These are phyloP conservation scores for Excoecaria agallocha DNA, from an alignment of 345 rosid species.

Conservation along the genomic window DNA sequence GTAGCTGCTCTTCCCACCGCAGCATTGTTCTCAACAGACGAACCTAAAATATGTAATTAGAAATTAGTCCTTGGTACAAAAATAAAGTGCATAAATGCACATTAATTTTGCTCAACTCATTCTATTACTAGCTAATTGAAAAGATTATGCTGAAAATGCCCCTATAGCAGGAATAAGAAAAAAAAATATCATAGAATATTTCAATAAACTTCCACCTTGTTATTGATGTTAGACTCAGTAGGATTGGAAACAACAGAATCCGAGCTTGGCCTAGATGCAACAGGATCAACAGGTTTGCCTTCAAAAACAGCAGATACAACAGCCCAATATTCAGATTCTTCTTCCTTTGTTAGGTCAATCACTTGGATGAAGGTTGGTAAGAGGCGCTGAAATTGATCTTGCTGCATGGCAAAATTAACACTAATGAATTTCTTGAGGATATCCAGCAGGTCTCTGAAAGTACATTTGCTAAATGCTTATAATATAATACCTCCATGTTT, in stretches of 20 bases:
- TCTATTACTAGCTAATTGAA: background rate
- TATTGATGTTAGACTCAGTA: conserved; percentile 52
- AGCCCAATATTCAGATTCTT: conserved; percentile 63
- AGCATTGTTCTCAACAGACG: conserved; percentile 69
- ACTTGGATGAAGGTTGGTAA: conserved; percentile 73
- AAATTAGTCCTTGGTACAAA: background rate
- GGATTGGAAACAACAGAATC: conserved; percentile 39
- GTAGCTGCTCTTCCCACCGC: conserved; percentile 67
- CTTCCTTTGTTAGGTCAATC: conserved; percentile 54
- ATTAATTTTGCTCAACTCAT: background rate
- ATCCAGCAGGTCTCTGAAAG: background rate
- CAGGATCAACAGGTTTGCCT: conserved; percentile 51
- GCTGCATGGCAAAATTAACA: conserved; percentile 37
- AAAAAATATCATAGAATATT: background rate
- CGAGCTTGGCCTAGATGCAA: conserved; percentile 31
- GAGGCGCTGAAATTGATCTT: conserved; percentile 67
- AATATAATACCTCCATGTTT: background rate
- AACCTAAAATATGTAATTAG: conserved; percentile 34
- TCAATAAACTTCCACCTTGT: conserved; percentile 33
- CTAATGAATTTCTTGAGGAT: conserved; percentile 7
- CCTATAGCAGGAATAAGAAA: background rate
- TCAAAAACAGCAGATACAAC: conserved; percentile 63
- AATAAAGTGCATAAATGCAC: background rate
- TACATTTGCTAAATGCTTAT: conserved; percentile 4
- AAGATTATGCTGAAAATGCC: background rate